These are phyloP conservation scores for Leishmania lainsoni DNA, from an alignment of 208 protist genomes.

Conservation along the genomic window DNA sequence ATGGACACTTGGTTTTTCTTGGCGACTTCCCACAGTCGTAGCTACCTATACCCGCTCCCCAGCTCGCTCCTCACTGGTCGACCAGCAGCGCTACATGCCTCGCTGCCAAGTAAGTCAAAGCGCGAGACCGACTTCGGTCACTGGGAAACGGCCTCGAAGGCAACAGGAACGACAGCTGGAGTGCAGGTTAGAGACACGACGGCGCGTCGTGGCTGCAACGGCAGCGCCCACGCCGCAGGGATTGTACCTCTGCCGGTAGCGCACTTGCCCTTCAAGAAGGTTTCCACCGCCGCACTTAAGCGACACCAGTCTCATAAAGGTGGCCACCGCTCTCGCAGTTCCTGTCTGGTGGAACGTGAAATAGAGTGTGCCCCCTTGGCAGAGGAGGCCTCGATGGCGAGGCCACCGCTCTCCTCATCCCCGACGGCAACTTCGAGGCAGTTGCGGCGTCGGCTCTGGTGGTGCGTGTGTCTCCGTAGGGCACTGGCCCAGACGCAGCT, in stretches of 20 bases:
- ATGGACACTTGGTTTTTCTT: constrained; percentile 47
- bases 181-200: neutral
- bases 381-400: neutral
- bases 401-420: neutral
- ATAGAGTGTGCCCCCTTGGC: neutral
- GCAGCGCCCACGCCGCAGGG: neutral
- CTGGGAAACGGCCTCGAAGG: neutral
- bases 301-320: neutral
- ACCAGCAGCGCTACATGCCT: neutral
- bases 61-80: neutral
- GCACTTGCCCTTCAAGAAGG: neutral
- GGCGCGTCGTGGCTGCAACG: neutral
- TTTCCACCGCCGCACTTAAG: neutral
- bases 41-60: constrained; percentile 14
- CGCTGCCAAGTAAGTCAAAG: neutral
- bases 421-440: neutral
- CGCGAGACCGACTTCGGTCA: neutral
- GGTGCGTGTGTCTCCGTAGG: neutral
- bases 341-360: neutral
- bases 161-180: neutral
- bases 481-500: constrained; percentile 21
- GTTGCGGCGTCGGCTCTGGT: constrained; percentile 1
- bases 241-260: neutral
- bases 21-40: constrained; percentile 24
- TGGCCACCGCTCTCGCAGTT: neutral